Percentiles rank a stretch among this genome's conserved stretches.
phyloP scores from a whole-genome alignment of 805 yeast genomes.

The Danielozyma ontarioensis region DNA sequence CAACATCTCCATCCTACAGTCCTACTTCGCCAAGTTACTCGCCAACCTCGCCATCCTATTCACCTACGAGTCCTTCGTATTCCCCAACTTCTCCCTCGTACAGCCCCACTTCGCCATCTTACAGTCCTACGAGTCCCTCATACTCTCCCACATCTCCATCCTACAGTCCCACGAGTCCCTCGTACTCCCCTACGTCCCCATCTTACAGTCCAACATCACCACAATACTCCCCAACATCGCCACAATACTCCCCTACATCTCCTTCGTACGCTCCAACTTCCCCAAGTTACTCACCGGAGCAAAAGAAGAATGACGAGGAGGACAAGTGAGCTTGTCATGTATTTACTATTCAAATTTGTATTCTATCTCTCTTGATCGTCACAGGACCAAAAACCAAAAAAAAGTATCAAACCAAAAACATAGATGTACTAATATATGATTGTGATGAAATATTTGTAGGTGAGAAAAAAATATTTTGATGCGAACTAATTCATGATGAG shows the following conservation, averaged over 20 bases:
- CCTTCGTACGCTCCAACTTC: slow-evolving; percentile 14
- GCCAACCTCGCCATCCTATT: slow-evolving; percentile 75
- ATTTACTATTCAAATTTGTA: not conserved
- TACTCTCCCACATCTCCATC: slow-evolving; percentile 23
- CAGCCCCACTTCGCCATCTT: slow-evolving; percentile 51
- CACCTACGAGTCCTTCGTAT: slow-evolving; percentile 38
- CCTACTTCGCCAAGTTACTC: slow-evolving; percentile 68
- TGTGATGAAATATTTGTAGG: too few species aligned
- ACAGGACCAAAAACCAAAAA: too few species aligned
- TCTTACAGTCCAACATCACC: slow-evolving; percentile 44
- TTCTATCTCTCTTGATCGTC: not conserved
- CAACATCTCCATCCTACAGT: slow-evolving; percentile 54
- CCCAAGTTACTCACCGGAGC: not conserved
- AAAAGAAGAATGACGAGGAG: not conserved
- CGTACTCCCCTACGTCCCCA: slow-evolving; percentile 22
- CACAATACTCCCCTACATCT: slow-evolving; percentile 41
- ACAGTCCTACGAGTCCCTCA: slow-evolving; percentile 22
- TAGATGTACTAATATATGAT: too few species aligned
- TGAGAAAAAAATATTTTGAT: too few species aligned
- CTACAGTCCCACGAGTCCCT: slow-evolving; percentile 22
- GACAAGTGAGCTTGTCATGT: not conserved
- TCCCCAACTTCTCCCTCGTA: slow-evolving; percentile 42
- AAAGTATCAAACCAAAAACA: too few species aligned
- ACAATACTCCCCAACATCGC: slow-evolving; percentile 41
- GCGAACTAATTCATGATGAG: slow-evolving; percentile 5